A percentile compares a stretch with the other conserved stretches of the same genome.
Conservation (phyloP, 306 rosid species). For the Cucumis cinereus region DNA sequence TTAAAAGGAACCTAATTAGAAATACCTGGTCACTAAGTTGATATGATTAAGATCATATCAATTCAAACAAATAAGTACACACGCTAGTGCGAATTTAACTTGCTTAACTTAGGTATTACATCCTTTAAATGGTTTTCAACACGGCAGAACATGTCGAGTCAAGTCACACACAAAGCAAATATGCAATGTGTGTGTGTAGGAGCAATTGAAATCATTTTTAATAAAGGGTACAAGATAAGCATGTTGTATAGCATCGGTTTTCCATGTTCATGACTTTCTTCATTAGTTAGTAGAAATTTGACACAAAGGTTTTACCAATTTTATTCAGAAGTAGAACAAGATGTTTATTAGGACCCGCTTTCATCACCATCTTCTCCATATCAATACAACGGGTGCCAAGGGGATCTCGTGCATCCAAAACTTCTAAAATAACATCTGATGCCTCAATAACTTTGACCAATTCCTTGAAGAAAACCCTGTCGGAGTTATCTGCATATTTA, state of each 20-base stretch:
- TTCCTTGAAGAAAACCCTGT: conserved; percentile 80
- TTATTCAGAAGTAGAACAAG: conserved; percentile 83
- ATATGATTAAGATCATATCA: background rate
- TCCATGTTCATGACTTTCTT: background rate
- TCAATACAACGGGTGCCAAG: conserved; percentile 78
- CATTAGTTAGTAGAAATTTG: background rate
- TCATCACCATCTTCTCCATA: conserved; percentile 85
- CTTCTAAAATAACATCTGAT: conserved; percentile 92
- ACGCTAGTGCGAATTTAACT: background rate
- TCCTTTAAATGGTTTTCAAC: background rate
- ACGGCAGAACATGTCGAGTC: background rate
- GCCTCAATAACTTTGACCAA: conserved; percentile 75
- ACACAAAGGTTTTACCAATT: conserved; percentile 44
- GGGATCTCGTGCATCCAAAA: conserved; percentile 97
- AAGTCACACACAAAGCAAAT: background rate
- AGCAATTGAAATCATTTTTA: background rate
- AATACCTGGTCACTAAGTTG: background rate
- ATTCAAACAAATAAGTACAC: background rate
- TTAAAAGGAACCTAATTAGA: background rate
- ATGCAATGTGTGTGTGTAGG: background rate
- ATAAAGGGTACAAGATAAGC: too few species aligned
- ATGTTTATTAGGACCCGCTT: conserved; percentile 65
- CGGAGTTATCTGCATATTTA: conserved; percentile 38
- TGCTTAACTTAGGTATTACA: background rate
- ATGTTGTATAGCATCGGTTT: background rate